Base-by-base conservation (phyloP, 2,329 filamentous ascomycete species). In the Mycosphaerelloides madeirae region DNA sequence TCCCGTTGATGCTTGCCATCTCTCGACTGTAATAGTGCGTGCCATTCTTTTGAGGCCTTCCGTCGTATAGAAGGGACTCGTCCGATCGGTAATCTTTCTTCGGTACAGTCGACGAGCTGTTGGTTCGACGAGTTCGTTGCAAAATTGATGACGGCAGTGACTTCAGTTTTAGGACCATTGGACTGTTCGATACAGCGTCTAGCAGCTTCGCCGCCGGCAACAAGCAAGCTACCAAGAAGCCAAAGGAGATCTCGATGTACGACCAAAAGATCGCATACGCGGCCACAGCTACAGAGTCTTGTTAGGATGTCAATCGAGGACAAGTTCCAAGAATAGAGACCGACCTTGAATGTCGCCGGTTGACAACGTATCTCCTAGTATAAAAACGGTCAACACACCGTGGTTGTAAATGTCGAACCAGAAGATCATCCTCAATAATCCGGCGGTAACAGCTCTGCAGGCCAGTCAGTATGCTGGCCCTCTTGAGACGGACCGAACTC, bases 201-300 rank as follows among this genome's bases (percentile, higher is more conserved):
- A 50, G 45, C 1, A 46, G 39, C 18, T 42, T 35, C 3, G 43
- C 48, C 16, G 43, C 44, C 1, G 48, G 43, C 1, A 50, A 40
- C 9, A 46, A 32, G 33, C 48, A 50, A 11, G 45, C 48, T 1
- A 50, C 48, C n/a, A 50, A 31, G 37, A 50, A 50, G 3, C 48
- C 48, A 6, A 50, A 43, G 6, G 41, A 43, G n/a, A 50, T 50
- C 29, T 50, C 48, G 28, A 46, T 31, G 16, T 46, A 50, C 1
- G 43, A 46, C 48, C 48, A 50, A 38, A 50, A 47, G 1, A 50
- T 36, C n/a, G 41, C 31, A 3, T 44, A 29, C 6, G 46, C 41
- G 22, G 44, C 44, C 11, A 41, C 38, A 20, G 40, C 46, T 39
- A 42, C 4, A 20, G 35, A 19, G 20, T 38, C 7, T n/a, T n/a